phyloP scores from a whole-genome alignment of 1,284 basidiomycete genomes.

The Abortiporus biennis region DNA sequence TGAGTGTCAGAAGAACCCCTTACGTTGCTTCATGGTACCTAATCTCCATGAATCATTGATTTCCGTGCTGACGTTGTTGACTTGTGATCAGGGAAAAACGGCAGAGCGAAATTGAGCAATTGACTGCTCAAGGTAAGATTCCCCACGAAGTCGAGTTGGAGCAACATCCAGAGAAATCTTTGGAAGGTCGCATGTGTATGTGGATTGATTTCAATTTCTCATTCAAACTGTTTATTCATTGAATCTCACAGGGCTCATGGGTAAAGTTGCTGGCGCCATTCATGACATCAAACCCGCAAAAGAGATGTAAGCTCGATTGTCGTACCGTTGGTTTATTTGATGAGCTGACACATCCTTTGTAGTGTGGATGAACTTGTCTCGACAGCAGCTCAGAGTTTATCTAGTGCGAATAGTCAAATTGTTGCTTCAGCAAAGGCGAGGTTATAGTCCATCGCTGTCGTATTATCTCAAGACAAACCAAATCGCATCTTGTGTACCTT shows the following conservation, averaged over 20 bases:
- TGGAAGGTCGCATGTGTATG: constrained; percentile 57
- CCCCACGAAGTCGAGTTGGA: constrained; percentile 73
- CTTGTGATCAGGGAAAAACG: constrained; percentile 59
- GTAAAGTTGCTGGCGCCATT: constrained; percentile 78
- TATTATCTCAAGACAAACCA: constrained; percentile 4
- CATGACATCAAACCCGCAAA: constrained; percentile 79
- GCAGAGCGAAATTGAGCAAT: constrained; percentile 48
- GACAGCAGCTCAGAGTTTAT: constrained; percentile 45
- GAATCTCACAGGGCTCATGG: constrained; percentile 66
- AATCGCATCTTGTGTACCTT: no score
- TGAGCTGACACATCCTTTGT: constrained; percentile 8
- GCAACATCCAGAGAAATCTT: constrained; percentile 60
- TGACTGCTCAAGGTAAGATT: constrained; percentile 64
- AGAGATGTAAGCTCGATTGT: constrained; percentile 53
- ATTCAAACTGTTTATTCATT: neutral
- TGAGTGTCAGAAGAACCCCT: constrained; percentile 74
- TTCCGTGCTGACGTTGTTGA: neutral
- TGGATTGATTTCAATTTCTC: constrained; percentile 1
- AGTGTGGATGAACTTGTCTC: constrained; percentile 69
- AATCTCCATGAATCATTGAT: neutral
- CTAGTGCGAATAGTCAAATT: constrained; percentile 29
- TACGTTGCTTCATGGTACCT: constrained; percentile 64
- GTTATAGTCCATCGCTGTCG: constrained; percentile 22
- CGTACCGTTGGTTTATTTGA: neutral
- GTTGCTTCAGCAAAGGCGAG: constrained; percentile 35